Evolutionary conservation across 225 moss, liverwort and hornwort species (phyloP).

Genomic region (Rhytidiadelphus loreus): DNA sequence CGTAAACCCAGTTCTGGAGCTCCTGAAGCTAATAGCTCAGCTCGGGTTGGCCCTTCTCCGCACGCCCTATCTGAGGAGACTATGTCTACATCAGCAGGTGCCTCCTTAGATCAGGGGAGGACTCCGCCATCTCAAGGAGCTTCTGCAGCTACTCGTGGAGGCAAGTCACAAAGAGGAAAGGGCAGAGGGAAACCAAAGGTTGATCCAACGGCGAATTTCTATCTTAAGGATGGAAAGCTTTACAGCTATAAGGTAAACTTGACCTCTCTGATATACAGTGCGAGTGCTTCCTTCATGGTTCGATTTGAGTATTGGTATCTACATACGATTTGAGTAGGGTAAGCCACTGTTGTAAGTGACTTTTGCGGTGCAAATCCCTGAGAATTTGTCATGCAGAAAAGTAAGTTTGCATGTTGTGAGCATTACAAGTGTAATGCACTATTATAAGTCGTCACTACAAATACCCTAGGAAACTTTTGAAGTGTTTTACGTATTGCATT

Average conservation of each 20-base stretch:
- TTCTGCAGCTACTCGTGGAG: constrained; percentile 23
- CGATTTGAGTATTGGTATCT: not conserved
- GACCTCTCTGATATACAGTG: not conserved
- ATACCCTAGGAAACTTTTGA: not conserved
- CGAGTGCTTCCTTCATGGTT: not conserved
- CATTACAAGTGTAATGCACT: not conserved
- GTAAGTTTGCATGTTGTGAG: not conserved
- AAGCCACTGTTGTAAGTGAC: not conserved
- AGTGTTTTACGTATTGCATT: not conserved
- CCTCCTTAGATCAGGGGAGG: constrained; percentile 8
- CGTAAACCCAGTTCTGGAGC: constrained; percentile 6
- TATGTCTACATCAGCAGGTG: not conserved
- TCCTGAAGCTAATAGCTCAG: constrained; percentile 11
- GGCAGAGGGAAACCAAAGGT: constrained; percentile 59
- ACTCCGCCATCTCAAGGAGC: constrained; percentile 6
- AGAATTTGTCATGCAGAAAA: not conserved
- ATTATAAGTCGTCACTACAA: not conserved
- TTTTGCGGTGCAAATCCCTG: not conserved
- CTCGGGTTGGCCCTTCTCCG: not conserved
- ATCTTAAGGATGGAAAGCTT: constrained; percentile 83
- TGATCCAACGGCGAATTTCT: constrained; percentile 61
- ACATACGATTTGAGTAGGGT: not conserved
- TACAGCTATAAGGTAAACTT: constrained; percentile 73
- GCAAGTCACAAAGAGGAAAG: constrained; percentile 62
- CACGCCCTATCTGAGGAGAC: constrained; percentile 4